Percentiles rank a stretch among this genome's conserved stretches.
Evolutionary conservation across 768 basidiomycete genomes (phyloP).

Genomic region (Coprinopsis marcescibilis): DNA sequence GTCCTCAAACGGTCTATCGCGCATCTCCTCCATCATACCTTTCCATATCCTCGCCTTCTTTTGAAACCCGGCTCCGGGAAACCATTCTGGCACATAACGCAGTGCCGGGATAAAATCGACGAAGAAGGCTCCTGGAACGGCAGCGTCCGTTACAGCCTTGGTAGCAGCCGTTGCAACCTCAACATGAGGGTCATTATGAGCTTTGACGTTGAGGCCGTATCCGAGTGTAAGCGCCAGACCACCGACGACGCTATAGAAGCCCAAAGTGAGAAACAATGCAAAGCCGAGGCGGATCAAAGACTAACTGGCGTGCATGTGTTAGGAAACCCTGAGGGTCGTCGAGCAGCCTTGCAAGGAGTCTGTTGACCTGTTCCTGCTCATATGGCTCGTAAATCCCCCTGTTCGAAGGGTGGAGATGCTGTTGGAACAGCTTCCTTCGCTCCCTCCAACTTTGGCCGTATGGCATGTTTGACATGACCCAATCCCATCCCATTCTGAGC

Average conservation of each 20-base stretch:
- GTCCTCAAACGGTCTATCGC: conserved; percentile 28
- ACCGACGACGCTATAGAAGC: conserved; percentile 30
- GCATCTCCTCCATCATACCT: conserved; percentile 35
- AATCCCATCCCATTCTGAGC: conserved; percentile 8
- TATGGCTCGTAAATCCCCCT: conserved; percentile 4
- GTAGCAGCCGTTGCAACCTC: conserved; percentile 33
- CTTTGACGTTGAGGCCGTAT: conserved; percentile 39
- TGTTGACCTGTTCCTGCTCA: background rate
- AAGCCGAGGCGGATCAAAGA: background rate
- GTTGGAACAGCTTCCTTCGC: conserved; percentile 17
- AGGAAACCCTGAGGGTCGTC: conserved; percentile 31
- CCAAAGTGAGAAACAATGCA: background rate
- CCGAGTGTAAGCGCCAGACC: conserved; percentile 35
- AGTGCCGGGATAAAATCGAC: conserved; percentile 38
- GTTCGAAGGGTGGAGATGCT: conserved; percentile 14
- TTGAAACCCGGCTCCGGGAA: conserved; percentile 57
- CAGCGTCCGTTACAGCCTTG: conserved; percentile 26
- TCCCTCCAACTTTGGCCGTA: conserved; percentile 21
- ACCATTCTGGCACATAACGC: conserved; percentile 47
- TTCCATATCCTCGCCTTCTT: conserved; percentile 35
- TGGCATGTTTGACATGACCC: conserved; percentile 14
- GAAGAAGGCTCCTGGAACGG: conserved; percentile 35
- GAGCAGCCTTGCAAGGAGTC: conserved; percentile 1
- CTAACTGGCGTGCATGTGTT: conserved; percentile 32
- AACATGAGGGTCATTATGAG: conserved; percentile 39